phyloP scores from a whole-genome alignment of 176 grass and related monocot species.

The Zizania latifolia region DNA sequence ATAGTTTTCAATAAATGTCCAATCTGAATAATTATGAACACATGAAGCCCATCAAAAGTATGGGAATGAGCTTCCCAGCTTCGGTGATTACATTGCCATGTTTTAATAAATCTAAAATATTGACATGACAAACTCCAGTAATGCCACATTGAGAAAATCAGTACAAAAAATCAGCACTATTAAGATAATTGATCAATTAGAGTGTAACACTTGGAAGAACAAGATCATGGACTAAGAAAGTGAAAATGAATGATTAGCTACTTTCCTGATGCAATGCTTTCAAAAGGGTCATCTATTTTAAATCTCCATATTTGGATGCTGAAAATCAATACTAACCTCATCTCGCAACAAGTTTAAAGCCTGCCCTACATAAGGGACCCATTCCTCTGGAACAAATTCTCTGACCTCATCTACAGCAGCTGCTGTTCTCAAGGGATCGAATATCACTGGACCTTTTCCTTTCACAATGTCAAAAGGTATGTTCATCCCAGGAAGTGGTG shows the following conservation, averaged over 20 bases:
- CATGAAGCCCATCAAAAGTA: neutral
- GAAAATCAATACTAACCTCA: conserved; percentile 55
- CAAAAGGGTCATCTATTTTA: neutral
- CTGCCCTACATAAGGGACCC: conserved; percentile 86
- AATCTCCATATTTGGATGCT: conserved; percentile 4
- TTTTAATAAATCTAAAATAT: neutral
- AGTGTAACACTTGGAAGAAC: neutral
- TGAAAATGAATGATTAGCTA: neutral
- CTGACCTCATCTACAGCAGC: conserved; percentile 77
- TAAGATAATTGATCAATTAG: conserved; percentile 17
- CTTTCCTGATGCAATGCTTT: neutral
- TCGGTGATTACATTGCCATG: neutral
- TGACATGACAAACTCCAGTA: neutral
- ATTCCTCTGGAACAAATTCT: conserved; percentile 91
- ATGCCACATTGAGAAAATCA: neutral
- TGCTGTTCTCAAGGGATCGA: conserved; percentile 75
- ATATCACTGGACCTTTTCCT: conserved; percentile 96
- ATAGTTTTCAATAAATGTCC: neutral
- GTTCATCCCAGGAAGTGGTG: conserved; percentile 96
- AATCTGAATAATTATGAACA: neutral
- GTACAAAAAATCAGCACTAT: neutral
- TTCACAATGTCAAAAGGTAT: conserved; percentile 99
- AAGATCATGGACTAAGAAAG: neutral
- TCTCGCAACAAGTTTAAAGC: conserved; percentile 72
- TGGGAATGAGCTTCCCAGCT: neutral